Base-by-base conservation (phyloP, 225 moss, liverwort and hornwort genomes). In the Straminergon stramineum region DNA sequence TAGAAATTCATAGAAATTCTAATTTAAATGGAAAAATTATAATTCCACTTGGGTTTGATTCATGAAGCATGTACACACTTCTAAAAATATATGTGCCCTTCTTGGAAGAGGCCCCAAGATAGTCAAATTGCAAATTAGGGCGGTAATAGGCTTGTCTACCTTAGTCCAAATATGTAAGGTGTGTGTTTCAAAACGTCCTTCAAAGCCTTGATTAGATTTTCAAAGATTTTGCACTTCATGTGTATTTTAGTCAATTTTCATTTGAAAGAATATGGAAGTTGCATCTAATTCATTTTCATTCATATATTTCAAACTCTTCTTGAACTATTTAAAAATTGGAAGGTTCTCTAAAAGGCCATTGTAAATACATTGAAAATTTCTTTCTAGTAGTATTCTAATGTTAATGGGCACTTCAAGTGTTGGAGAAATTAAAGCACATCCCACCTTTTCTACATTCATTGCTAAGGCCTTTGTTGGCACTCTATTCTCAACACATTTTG, bases 171-270 rank as follows among this genome's bases (percentile, higher is more conserved):
- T 18, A 45, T 48, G 2, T 6, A 11, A 48, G 4, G 48, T 17
- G 0, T 2, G 48, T 11, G 31, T 31, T 2, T 48, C 10, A 7
- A 19, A 31, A 48, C 0, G 0, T 7, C 11, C 18, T 31, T 31
- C 2, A 73, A 11, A 48, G 31, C 7, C 51, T 31, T 75, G 48
- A 75, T 48, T 0, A 0, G 0, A 31, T 75, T 48, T 48, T 30
- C 18, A 48, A 30, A 28, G 45, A 2, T 73, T 30, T 71, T 1
- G 0, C 0, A 31, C 18, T 45, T 74, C 10, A 0, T 74, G 0
- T 4, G 17, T 30, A 31, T 18, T 75, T 31, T 4, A 48, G 0
- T 30, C 18, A 48, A 45, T 48, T 30, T 73, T 48, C 48, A 45
- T 30, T 17, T 74, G 2, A 17, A 48, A 0, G 17, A 28, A 28